These are phyloP conservation scores for Zasmidium cellare DNA, from an alignment of 2,329 filamentous ascomycete genomes.

Conservation along the genomic window DNA sequence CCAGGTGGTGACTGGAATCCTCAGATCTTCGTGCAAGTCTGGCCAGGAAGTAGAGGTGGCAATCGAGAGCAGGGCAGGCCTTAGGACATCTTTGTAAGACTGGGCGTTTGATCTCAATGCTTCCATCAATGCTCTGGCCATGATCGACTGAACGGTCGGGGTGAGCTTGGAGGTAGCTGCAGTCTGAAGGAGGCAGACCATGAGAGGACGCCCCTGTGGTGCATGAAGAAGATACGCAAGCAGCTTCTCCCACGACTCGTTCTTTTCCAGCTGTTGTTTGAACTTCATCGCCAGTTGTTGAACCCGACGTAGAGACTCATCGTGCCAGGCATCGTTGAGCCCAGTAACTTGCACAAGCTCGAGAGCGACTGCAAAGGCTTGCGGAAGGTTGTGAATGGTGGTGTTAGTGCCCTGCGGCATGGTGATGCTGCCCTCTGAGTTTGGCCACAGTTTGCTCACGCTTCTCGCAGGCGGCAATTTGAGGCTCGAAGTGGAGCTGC, in stretches of 20 bases:
- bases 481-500: constrained; percentile 27
- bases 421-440: constrained; percentile 42
- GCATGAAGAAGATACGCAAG: constrained; percentile 17
- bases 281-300: constrained; percentile 14
- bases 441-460: constrained; percentile 39
- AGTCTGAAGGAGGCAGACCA: constrained; percentile 15
- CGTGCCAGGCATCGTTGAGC: constrained; percentile 21
- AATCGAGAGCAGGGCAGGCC: constrained; percentile 15
- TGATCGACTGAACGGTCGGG: constrained; percentile 12
- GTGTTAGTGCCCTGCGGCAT: constrained; percentile 42
- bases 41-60: constrained; percentile 16
- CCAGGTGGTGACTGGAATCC: constrained; percentile 26
- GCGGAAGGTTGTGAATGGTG: constrained; percentile 17
- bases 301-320: constrained; percentile 23
- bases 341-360: constrained; percentile 21
- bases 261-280: constrained; percentile 16
- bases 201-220: constrained; percentile 11
- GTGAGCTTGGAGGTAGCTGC: constrained; percentile 6
- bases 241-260: constrained; percentile 21
- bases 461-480: constrained; percentile 42
- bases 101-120: constrained; percentile 9
- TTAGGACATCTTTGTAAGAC: constrained; percentile 16
- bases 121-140: constrained; percentile 19
- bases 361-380: constrained; percentile 30
- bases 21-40: constrained; percentile 27